Base-by-base conservation (phyloP, 2,329 filamentous ascomycete genomes). In the Penicillium sp. region DNA sequence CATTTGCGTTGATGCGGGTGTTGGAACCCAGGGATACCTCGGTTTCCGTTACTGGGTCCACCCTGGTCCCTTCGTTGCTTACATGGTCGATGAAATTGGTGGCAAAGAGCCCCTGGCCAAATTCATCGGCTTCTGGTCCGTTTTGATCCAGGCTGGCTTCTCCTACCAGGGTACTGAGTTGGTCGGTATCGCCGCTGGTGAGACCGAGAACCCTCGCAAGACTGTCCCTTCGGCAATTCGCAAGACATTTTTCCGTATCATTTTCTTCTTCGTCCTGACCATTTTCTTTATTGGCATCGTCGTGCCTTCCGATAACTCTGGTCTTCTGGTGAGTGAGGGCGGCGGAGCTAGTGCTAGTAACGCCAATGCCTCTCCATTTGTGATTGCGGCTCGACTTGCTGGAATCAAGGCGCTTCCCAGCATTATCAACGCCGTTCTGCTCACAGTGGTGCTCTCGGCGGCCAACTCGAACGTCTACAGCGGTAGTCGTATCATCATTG, bases 1-100 rank as follows among this genome's bases (percentile, higher is more conserved):
- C 62, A 88, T 91, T 65, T 89, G 87, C 72, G 82, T 92, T 75
- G 87, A 90, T 68, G 88, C 87, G 3, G 90, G 89, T 46, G 88
- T 81, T 6, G 87, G 89, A 21, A 68, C 84, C 16, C 79, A 90
- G 60, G 87, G 87, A n/a, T 87, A 89, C 67, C 79, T 92, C 46
- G 90, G 90, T 45, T 92, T 92, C 76, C 79, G 83, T 60, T 87
- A 89, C 74, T 92, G 88, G 88, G 75, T 78, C 8, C 67, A 82
- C 33, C 89, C 89, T 0, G 90, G 89, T 9, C 83, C 89, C 0
- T 91, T 91, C 66, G 82, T 82, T 16, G 81, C 83, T 10, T 85
- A 86, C 65, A 74, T 89, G 31, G 78, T 85, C 11, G 85, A 87
- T 7, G 79, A 78, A 2, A 76, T 77, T 0, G 14, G 22, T 0